Conservation (phyloP, 23 red algal species). For the Gracilaria vermiculophylla region DNA sequence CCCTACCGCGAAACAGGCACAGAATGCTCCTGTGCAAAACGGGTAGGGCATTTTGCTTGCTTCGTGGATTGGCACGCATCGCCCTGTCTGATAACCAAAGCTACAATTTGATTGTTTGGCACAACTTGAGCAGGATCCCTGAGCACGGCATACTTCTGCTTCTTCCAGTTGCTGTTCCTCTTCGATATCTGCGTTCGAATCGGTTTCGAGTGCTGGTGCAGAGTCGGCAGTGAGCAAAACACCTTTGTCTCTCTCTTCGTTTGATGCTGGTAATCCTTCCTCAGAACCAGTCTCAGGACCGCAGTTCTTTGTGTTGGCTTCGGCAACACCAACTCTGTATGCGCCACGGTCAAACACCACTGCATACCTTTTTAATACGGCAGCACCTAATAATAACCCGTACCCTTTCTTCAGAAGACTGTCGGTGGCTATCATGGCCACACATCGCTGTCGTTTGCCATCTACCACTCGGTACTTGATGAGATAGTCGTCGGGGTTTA, state of each 20-base stretch:
- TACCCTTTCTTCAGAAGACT: slow-evolving; percentile 24
- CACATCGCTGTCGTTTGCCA: slow-evolving; percentile 32
- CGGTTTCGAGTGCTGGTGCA: slow-evolving; percentile 1
- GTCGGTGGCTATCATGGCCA: slow-evolving; percentile 64
- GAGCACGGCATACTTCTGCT: slow-evolving; percentile 48
- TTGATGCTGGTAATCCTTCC: slow-evolving; percentile 14
- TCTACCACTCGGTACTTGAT: slow-evolving; percentile 30
- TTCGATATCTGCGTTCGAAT: neutral
- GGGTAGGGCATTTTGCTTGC: slow-evolving; percentile 30
- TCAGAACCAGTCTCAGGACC: slow-evolving; percentile 34
- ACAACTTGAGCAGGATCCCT: slow-evolving; percentile 11
- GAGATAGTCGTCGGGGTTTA: slow-evolving; percentile 58
- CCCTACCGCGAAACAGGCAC: slow-evolving; percentile 42
- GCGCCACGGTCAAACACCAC: slow-evolving; percentile 39
- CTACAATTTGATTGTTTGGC: slow-evolving; percentile 18
- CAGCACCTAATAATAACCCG: slow-evolving; percentile 44
- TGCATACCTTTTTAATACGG: slow-evolving; percentile 47
- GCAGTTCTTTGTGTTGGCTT: slow-evolving; percentile 17
- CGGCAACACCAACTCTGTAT: slow-evolving; percentile 37
- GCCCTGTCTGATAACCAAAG: slow-evolving; percentile 44
- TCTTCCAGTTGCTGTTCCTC: slow-evolving; percentile 11
- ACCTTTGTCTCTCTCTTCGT: neutral
- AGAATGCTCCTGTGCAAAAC: slow-evolving; percentile 38
- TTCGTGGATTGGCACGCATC: slow-evolving; percentile 37
- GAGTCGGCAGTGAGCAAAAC: slow-evolving; percentile 32